phyloP scores from a whole-genome alignment of 1,284 basidiomycete species.

The Tilletia indica region DNA sequence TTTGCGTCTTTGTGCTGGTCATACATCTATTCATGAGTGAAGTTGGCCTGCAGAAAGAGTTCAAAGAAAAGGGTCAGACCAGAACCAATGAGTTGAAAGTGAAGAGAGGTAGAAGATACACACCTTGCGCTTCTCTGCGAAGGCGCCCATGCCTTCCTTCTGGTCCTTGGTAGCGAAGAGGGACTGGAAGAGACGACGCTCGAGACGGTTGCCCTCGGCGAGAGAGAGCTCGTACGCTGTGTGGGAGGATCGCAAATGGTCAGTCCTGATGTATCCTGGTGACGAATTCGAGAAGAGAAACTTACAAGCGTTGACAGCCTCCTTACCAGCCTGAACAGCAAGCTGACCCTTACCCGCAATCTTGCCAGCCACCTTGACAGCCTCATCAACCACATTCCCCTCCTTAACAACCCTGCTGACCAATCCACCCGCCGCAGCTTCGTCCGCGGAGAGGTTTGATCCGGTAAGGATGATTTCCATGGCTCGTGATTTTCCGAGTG shows the following conservation, averaged over 20 bases:
- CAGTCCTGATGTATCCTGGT: not conserved
- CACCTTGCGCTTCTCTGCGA: slow-evolving; percentile 86
- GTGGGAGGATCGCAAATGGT: not conserved
- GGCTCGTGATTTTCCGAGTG: slow-evolving; percentile 86
- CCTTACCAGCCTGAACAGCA: slow-evolving; percentile 86
- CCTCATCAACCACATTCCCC: slow-evolving; percentile 79
- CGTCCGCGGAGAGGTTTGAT: slow-evolving; percentile 67
- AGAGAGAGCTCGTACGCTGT: slow-evolving; percentile 74
- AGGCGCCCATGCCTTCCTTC: slow-evolving; percentile 97
- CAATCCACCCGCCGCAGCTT: slow-evolving; percentile 82
- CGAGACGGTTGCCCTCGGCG: slow-evolving; percentile 79
- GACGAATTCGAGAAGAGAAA: slow-evolving; percentile 25
- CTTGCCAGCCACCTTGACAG: slow-evolving; percentile 73
- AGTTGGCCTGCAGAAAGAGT: not conserved
- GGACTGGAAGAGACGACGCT: slow-evolving; percentile 85
- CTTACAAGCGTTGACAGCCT: slow-evolving; percentile 86
- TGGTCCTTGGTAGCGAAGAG: slow-evolving; percentile 94
- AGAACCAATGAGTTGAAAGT: not conserved
- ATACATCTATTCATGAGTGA: not conserved
- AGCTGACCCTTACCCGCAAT: slow-evolving; percentile 84
- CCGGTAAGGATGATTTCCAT: slow-evolving; percentile 96
- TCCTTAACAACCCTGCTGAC: slow-evolving; percentile 72
- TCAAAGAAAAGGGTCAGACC: no score
- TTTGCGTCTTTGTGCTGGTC: no score
- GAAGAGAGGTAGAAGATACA: not conserved